Percentiles rank a stretch among this genome's conserved stretches.
phyloP scores from a whole-genome alignment of 73 alveolate species.

The Breviolum minutum region DNA sequence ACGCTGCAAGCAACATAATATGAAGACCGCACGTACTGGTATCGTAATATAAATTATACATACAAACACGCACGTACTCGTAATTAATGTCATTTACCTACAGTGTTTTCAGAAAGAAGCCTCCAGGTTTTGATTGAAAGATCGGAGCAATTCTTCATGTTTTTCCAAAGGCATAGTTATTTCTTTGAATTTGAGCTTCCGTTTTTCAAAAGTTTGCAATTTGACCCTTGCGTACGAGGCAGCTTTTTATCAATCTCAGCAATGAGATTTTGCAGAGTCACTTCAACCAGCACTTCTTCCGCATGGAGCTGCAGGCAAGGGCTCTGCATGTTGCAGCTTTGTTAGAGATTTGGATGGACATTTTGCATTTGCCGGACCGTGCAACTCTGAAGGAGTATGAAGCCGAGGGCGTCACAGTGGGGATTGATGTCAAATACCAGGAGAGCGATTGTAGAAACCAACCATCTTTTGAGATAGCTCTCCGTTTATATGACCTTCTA shows the following conservation, averaged over 20 bases:
- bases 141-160: no score
- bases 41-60: not conserved
- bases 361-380: not conserved
- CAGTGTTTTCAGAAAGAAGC: not conserved
- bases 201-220: no score
- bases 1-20: no score
- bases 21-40: not conserved
- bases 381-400: constrained; percentile 43
- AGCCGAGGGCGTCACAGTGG: constrained; percentile 71
- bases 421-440: constrained; percentile 63
- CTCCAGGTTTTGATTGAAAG: not conserved
- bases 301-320: constrained; percentile 97
- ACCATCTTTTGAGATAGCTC: no score
- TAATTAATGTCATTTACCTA: no score
- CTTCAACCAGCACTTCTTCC: constrained; percentile 98
- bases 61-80: not conserved
- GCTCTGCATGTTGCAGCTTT: not conserved
- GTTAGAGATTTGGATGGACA: not conserved
- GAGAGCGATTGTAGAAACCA: not conserved
- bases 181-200: not conserved
- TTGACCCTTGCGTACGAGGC: constrained; percentile 40
- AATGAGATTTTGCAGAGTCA: constrained; percentile 98
- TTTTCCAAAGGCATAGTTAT: no score
- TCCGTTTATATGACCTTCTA: no score
- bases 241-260: constrained; percentile 99